phyloP scores from a whole-genome alignment of 805 yeast genomes.

The Pichia manshurica region DNA sequence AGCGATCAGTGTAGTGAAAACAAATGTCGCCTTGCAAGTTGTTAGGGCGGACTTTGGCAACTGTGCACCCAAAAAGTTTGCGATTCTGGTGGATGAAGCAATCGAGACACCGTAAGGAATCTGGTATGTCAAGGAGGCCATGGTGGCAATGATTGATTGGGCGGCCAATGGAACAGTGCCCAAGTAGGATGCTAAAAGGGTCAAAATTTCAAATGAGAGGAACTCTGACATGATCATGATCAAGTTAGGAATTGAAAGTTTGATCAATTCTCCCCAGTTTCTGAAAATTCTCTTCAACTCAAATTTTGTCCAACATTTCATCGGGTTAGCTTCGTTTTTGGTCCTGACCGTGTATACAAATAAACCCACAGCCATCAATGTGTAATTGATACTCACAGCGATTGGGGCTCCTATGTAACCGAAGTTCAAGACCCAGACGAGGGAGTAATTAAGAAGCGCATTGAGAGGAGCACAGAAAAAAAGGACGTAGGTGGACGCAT shows the following conservation, averaged over 20 bases:
- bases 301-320: conserved; percentile 35
- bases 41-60: conserved; percentile 27
- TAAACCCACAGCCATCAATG: conserved; percentile 60
- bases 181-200: conserved; percentile 60
- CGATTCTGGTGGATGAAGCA: conserved; percentile 71
- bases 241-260: conserved; percentile 65
- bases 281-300: conserved; percentile 33
- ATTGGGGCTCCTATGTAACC: conserved; percentile 78
- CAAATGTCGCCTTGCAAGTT: conserved; percentile 26
- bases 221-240: conserved; percentile 76
- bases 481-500: conserved; percentile 71
- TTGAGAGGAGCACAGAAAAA: conserved; percentile 70
- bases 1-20: conserved; percentile 23
- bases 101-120: conserved; percentile 72
- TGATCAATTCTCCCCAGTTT: conserved; percentile 62
- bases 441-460: conserved; percentile 55
- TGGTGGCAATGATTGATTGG: conserved; percentile 64
- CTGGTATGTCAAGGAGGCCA: conserved; percentile 64
- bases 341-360: conserved; percentile 41
- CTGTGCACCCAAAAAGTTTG: conserved; percentile 66
- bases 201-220: conserved; percentile 70
- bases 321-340: conserved; percentile 35
- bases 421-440: conserved; percentile 64
- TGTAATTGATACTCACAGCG: conserved; percentile 64
- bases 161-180: conserved; percentile 64